A percentile compares a stretch with the other conserved stretches of the same genome.
These are phyloP conservation scores for Taxillus chinensis DNA, from an alignment of 164 flowering plant genomes.

Conservation along the genomic window DNA sequence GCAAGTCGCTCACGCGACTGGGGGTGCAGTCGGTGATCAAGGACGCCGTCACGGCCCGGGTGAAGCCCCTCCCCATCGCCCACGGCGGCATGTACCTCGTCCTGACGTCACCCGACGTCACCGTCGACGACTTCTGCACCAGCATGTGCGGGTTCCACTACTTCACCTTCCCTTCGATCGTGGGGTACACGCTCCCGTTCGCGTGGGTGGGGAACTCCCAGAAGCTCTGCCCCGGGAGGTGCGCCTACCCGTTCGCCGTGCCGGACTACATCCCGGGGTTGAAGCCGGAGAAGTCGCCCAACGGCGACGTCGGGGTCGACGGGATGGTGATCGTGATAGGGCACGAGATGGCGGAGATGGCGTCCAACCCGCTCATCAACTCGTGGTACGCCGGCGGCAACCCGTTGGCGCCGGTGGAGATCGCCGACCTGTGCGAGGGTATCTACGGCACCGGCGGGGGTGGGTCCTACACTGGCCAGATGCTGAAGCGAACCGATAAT, in stretches of 20 bases:
- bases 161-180: constrained; percentile 76
- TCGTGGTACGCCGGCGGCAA: constrained; percentile 96
- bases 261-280: constrained; percentile 59
- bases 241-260: constrained; percentile 19
- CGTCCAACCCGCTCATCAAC: constrained; percentile 82
- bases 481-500: constrained; percentile 49
- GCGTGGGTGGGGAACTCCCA: constrained; percentile 95
- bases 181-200: constrained; percentile 31
- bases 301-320: constrained; percentile 78
- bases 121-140: constrained; percentile 75
- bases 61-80: constrained; percentile 63
- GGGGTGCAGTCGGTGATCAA: constrained; percentile 74
- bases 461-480: constrained; percentile 59
- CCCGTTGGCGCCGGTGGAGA: constrained; percentile 70
- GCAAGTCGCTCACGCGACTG: constrained; percentile 68
- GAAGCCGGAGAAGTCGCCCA: constrained; percentile 66
- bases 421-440: constrained; percentile 62
- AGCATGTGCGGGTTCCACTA: constrained; percentile 90
- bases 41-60: constrained; percentile 46
- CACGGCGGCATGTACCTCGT: constrained; percentile 67
- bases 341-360: constrained; percentile 91
- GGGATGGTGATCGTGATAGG: constrained; percentile 22
- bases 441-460: too few relatives aligned
- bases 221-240: constrained; percentile 60
- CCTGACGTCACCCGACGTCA: constrained; percentile 72